A percentile compares a stretch with the other conserved stretches of the same genome.
phyloP scores from a whole-genome alignment of 148 eudicot species.

The Nyssa sinensis region DNA sequence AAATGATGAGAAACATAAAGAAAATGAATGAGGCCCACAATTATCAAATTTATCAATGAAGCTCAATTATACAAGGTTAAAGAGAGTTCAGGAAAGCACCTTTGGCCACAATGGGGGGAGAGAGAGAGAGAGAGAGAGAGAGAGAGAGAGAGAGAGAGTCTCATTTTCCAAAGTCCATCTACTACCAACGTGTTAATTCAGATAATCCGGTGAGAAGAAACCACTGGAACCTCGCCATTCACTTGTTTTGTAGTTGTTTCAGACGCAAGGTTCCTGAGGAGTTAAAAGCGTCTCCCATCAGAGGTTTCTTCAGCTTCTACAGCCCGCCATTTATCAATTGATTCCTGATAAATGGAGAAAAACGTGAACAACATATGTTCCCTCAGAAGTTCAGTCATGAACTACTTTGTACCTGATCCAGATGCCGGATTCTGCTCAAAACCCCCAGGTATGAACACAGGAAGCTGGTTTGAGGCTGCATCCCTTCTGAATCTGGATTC shows the following conservation, averaged over 20 bases:
- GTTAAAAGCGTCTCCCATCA: background rate
- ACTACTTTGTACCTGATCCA: constrained; percentile 24
- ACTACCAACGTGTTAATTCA: constrained; percentile 1
- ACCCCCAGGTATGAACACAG: constrained; percentile 72
- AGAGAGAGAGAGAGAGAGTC: background rate
- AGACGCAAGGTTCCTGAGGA: constrained; percentile 19
- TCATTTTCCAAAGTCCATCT: background rate
- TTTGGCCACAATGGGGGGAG: background rate
- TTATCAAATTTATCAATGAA: too few relatives aligned
- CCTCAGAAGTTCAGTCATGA: background rate
- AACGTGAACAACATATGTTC: background rate
- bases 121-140: background rate
- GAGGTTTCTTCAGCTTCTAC: constrained; percentile 9
- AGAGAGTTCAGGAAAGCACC: background rate
- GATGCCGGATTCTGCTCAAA: constrained; percentile 32
- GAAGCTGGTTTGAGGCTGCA: constrained; percentile 81
- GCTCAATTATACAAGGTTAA: background rate
- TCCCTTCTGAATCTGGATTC: constrained; percentile 83
- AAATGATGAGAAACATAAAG: too few relatives aligned
- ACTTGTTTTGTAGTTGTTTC: constrained; percentile 10
- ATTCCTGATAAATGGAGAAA: background rate
- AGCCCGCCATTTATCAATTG: background rate
- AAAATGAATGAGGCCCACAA: too few relatives aligned
- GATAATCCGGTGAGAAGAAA: constrained; percentile 11
- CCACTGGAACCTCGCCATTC: constrained; percentile 11